Evolutionary conservation across 352 stramenopile genomes (phyloP), one percentile per base, ranked within the genome.

Genomic region (Pythium aquatile): DNA sequence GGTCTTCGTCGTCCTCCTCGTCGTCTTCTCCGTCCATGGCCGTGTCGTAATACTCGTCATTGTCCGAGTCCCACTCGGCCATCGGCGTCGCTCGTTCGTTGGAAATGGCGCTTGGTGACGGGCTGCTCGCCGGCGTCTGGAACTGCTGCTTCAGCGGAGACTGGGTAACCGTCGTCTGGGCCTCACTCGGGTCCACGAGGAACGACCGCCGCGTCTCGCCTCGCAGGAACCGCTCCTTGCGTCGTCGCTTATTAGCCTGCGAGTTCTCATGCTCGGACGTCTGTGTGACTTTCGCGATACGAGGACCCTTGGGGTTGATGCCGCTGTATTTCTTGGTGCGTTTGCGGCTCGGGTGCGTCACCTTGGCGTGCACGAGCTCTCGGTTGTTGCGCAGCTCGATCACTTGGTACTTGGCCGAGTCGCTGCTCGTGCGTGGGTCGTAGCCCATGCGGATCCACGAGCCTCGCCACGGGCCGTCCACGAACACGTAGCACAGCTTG

Each of bases 391-490:
- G 81, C 42, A 94, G 69, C 65, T 94, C 85, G 16, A 94, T 72
- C 17, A 92, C 85, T 57, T 94, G 85, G 54, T 86, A 92, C 51
- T 70, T 72, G 26, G 80, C 83, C 8, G 81, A 75, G 28, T 81
- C 74, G 7, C 65, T 69, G 0, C 66, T 68, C 42, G 58, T 67
- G 30, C 85, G 72, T 6, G 85, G 85, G 49, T 94, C 85, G 61
- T 91, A 92, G 11, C 85, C 85, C 77, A 93, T 90, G 28, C 84
- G 83, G 20, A 94, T 87, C 83, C 83, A 94, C 52, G 80, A 91
- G 0, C 83, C 81, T 55, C 85, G 79, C 85, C 85, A 94, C 17
- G 85, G 85, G 3, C 85, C 85, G 57, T 92, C 85, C 6, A 92
- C 78, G 69, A 93, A 92, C 35, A 94, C 85, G 56, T 94, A 94